Base-by-base conservation (phyloP, 2,329 filamentous ascomycete genomes). In the Xylariaceae sp. region DNA sequence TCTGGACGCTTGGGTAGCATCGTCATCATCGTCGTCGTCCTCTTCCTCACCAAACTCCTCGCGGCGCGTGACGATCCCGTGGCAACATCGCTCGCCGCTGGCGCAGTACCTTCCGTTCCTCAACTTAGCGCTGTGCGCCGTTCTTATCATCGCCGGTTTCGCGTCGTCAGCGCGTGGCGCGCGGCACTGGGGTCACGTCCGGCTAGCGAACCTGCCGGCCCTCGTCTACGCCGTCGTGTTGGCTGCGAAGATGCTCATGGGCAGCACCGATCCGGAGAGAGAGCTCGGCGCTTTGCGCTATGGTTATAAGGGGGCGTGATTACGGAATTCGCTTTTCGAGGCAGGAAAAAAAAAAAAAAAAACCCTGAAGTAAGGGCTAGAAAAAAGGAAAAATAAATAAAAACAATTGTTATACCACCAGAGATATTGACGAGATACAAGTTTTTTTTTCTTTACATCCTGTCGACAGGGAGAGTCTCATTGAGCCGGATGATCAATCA, bases 271-370 rank as follows among this genome's bases (percentile, higher is more conserved):
- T 71, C 80, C 88, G 4, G 84, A 81, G 65, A 72, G 74, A 58
- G 86, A 87, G 64, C 70, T 91, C 62, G 73, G 78, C 47, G 73
- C 71, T 51, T 72, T 89, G 64, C 81, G 74, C 67, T 88, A 89
- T 71, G 75, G 78, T 51, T 86, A 83, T 65, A 89, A 86, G 65
- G 85, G 86, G 2, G 86, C 85, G 47, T 67, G 37, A 19, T 19
- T 19, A 57, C 19, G 6, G 11, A 31, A 31, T 26, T 47, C 12
- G 12, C 27, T 39, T 8, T 3, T 8, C 26, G 27, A 39, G 39
- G 27, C 19, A 44, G 9, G 3, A n/a, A 41, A 32, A 12, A 7
- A 11, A 19, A 11, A 12, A 11, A n/a, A 26, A 7, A 50, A 11
- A 47, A n/a, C 12, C 11, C 9, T 19, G 19, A 19, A 0, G 19